phyloP scores from a whole-genome alignment of 2,329 filamentous ascomycete species.

The Penicillium sp. region DNA sequence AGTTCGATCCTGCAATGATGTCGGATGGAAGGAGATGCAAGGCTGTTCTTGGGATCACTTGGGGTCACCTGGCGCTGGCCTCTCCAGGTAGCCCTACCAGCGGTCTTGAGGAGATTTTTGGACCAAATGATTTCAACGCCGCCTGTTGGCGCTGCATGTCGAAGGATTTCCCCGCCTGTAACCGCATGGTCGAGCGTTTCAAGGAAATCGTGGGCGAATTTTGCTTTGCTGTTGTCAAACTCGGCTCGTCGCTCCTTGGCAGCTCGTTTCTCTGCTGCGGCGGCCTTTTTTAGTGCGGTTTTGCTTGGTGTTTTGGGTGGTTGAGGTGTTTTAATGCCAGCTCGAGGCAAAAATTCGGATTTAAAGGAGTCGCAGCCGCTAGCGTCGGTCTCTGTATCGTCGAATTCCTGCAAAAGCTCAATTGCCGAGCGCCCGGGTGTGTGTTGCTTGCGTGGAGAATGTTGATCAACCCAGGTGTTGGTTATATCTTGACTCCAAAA shows the following conservation, averaged over 20 bases:
- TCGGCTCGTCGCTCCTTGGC: constrained; percentile 40
- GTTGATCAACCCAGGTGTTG: constrained; percentile 51
- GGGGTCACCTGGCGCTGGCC: constrained; percentile 47
- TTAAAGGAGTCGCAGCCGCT: constrained; percentile 20
- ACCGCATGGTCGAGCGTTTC: constrained; percentile 51
- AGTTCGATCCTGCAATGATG: constrained; percentile 78
- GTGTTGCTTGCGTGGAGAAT: constrained; percentile 46
- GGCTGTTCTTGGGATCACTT: constrained; percentile 17
- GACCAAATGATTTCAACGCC: constrained; percentile 57
- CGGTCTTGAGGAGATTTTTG: constrained; percentile 57
- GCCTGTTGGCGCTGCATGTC: constrained; percentile 48
- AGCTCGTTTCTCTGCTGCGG: constrained; percentile 35
- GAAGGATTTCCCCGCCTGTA: constrained; percentile 44
- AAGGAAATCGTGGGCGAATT: constrained; percentile 52
- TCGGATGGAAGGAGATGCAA: constrained; percentile 21
- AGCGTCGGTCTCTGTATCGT: constrained; percentile 35
- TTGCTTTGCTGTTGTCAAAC: constrained; percentile 51
- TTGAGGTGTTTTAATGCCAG: not conserved
- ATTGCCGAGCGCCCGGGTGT: constrained; percentile 13
- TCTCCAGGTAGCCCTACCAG: constrained; percentile 64
- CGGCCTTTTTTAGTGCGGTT: constrained; percentile 37
- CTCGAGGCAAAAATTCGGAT: not conserved
- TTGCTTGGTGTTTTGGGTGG: constrained; percentile 29
- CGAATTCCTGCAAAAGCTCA: constrained; percentile 31
- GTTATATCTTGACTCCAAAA: constrained; percentile 51